Evolutionary conservation across 2,329 filamentous ascomycete genomes (phyloP).

Genomic region (Zymoseptoria ardabiliae): DNA sequence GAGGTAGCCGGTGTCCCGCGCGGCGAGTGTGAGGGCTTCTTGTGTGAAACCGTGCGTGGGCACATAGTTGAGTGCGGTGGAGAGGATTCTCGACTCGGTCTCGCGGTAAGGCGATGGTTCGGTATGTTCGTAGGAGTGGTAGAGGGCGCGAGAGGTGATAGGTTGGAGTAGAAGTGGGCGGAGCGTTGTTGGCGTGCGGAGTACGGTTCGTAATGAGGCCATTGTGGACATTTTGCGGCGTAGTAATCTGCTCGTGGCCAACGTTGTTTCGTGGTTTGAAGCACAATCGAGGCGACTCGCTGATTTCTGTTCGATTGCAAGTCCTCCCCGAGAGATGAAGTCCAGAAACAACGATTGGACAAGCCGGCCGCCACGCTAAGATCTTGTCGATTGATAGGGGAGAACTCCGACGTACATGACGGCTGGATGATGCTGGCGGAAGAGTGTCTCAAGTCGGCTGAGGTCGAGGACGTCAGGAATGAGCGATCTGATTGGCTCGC

Average conservation of each 20-base stretch:
- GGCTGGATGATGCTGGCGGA: background rate
- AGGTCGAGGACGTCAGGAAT: background rate
- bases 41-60: slow-evolving; percentile 75
- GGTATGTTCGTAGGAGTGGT: slow-evolving; percentile 69
- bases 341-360: background rate
- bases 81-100: slow-evolving; percentile 69
- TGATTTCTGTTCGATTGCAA: background rate
- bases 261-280: background rate
- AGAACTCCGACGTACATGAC: background rate
- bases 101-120: slow-evolving; percentile 56
- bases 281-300: background rate
- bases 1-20: slow-evolving; percentile 75
- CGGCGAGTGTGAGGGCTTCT: slow-evolving; percentile 65
- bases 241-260: no score
- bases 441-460: background rate
- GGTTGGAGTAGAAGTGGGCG: slow-evolving; percentile 22
- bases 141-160: slow-evolving; percentile 31
- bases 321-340: background rate
- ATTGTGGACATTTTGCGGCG: background rate
- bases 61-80: slow-evolving; percentile 71
- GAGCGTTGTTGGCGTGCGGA: slow-evolving; percentile 20
- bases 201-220: slow-evolving; percentile 17
- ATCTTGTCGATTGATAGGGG: background rate
- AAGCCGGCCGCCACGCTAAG: background rate
- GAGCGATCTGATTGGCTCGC: background rate